phyloP scores from a whole-genome alignment of 345 rosid genomes.

The Sisymbrium irio region DNA sequence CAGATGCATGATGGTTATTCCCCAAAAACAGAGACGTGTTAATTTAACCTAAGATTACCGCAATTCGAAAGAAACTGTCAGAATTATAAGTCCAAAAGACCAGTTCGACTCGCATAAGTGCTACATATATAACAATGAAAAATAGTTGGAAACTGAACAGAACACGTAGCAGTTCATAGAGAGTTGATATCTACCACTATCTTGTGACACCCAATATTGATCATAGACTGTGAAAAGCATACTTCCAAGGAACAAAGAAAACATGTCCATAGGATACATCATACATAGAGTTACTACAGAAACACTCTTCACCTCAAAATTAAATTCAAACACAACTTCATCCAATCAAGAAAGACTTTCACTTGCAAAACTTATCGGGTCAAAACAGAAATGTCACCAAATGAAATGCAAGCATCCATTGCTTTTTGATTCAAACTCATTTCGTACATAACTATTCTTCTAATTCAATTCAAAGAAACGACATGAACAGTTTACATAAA shows the following conservation, averaged over 20 bases:
- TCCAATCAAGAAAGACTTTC: not conserved
- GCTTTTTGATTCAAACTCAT: not conserved
- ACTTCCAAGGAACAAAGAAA: not conserved
- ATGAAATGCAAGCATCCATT: not conserved
- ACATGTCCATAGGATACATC: no score
- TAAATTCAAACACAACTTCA: not conserved
- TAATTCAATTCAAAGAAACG: no score
- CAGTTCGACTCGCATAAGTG: not conserved
- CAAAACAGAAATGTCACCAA: not conserved
- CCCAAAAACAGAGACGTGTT: not conserved
- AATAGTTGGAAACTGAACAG: not conserved
- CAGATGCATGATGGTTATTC: not conserved
- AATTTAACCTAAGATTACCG: not conserved
- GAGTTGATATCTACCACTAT: not conserved
- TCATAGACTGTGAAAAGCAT: not conserved
- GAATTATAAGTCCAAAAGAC: not conserved
- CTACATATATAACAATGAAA: not conserved
- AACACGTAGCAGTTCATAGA: not conserved
- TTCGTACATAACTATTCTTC: not conserved
- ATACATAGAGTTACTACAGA: not conserved
- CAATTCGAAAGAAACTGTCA: not conserved
- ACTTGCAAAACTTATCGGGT: not conserved
- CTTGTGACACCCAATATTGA: not conserved
- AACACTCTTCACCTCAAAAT: not conserved
- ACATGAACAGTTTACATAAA: not conserved